These are phyloP conservation scores for Penicillium sp. DNA, from an alignment of 2,329 filamentous ascomycete genomes.

Conservation along the genomic window DNA sequence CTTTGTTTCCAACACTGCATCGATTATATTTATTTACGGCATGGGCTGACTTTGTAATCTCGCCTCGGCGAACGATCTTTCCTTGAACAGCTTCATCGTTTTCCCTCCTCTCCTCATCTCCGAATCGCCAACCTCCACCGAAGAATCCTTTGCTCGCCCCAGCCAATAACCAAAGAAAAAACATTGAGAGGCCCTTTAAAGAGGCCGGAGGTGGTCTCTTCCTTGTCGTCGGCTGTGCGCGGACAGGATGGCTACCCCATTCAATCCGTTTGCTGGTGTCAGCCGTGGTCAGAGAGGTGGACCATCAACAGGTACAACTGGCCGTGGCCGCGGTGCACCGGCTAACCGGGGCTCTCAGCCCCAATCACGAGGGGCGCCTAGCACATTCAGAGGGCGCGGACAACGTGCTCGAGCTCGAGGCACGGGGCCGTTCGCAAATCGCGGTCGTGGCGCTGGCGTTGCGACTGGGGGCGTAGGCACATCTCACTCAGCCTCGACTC, in stretches of 20 bases:
- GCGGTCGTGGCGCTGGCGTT: conserved; percentile 23
- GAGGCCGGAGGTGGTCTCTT: conserved; percentile 21
- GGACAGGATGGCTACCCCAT: conserved; percentile 37
- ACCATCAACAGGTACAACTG: conserved; percentile 22
- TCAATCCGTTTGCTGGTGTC: conserved; percentile 31
- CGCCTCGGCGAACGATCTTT: conserved; percentile 22
- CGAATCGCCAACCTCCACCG: not conserved
- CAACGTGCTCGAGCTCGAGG: conserved; percentile 30
- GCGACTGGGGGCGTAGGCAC: conserved; percentile 22
- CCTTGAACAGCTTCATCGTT: conserved; percentile 10
- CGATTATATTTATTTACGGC: conserved; percentile 1
- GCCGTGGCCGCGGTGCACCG: conserved; percentile 32
- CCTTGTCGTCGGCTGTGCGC: conserved; percentile 26
- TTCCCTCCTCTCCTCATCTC: not conserved
- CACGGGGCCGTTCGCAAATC: conserved; percentile 7
- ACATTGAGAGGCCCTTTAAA: not conserved
- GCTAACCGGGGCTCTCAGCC: conserved; percentile 16
- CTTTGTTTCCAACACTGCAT: not conserved
- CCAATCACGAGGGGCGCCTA: conserved; percentile 21
- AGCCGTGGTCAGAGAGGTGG: conserved; percentile 32
- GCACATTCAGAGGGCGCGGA: conserved; percentile 19
- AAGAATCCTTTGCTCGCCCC: not conserved
- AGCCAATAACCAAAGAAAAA: not conserved
- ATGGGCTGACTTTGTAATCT: conserved; percentile 21
- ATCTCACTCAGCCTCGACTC: conserved; percentile 8